Evolutionary conservation across 192 early-diverging fungal species (phyloP), one percentile per base, ranked within the genome.

Genomic region (Umbelopsis sp.): DNA sequence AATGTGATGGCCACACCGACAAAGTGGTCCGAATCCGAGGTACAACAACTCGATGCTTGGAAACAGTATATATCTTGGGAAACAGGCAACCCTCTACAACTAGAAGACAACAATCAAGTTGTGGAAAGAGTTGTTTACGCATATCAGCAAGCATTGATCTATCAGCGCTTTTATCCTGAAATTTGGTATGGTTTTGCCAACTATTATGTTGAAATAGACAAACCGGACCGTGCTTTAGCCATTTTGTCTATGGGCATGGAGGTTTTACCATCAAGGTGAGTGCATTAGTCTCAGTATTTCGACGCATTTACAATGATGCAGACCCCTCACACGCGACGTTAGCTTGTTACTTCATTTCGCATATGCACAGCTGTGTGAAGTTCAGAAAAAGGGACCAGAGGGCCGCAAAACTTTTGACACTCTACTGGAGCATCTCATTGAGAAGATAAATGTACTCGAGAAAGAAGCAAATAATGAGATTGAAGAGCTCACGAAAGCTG

Each of bases 1-100:
- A 82, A 81, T 21, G 83, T 87, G 46, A 70, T 95, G 21, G 90
- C 97, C 0, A 82, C 77, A 69, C 94, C 92, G 22, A 89, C 93
- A 4, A 84, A 79, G 37, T 97, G 97, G 97, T 89, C 86, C 0
- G 71, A 87, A n/a, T 82, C 83, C 23, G 95, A 99, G 68, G 49
- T 82, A 35, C 68, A 83, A 35, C 84, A 86, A 82, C 76, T 94
- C 44, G 80, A 84, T 16, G 82, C 89, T 10, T 97, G 95, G 97
- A 95, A 95, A 70, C 75, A 82, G 15, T 96, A 91, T 75, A 91
- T 99, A 69, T 82, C 86, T 64, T 99, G 97, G 97, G 97, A 99
- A 75, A 85, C 81, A 44, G 78, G 83, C 13, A 96, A 99, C 71
- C 97, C 97, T 20, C 77, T 99, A 45, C 83, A 84, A 18, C 72